These are phyloP conservation scores for Microbotryum scabiosae DNA, from an alignment of 1,284 basidiomycete genomes.

Conservation along the genomic window DNA sequence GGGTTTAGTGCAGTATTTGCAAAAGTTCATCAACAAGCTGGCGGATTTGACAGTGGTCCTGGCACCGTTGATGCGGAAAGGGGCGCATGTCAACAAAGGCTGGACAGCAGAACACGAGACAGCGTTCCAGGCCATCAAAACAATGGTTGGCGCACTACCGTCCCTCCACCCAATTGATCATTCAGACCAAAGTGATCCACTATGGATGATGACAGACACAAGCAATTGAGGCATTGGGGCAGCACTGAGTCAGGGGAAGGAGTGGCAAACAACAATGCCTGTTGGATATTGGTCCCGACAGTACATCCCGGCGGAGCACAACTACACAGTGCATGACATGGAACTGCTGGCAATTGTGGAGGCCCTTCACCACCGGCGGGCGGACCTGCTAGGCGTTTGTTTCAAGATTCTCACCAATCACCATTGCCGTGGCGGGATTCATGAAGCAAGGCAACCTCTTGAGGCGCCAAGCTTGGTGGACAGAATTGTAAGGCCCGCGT, in stretches of 20 bases:
- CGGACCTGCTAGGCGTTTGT: conserved; percentile 33
- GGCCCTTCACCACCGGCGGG: conserved; percentile 13
- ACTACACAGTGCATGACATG: conserved; percentile 21
- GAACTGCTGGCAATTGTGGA: conserved; percentile 21
- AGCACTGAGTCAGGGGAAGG: conserved; percentile 12
- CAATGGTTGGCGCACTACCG: conserved; percentile 33
- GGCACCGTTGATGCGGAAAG: conserved; percentile 35
- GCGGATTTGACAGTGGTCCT: conserved; percentile 40
- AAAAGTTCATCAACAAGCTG: conserved; percentile 40
- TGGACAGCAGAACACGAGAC: conserved; percentile 6
- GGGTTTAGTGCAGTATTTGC: conserved; percentile 42
- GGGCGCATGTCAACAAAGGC: background rate
- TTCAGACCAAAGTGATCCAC: conserved; percentile 15
- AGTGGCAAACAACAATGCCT: conserved; percentile 10
- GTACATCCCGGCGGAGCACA: conserved; percentile 15
- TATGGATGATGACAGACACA: conserved; percentile 16
- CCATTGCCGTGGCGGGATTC: conserved; percentile 36
- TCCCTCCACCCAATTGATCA: conserved; percentile 39
- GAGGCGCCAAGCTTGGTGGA: conserved; percentile 7
- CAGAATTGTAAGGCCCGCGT: too few species aligned
- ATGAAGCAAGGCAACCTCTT: conserved; percentile 44
- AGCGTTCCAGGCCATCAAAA: conserved; percentile 42
- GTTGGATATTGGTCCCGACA: conserved; percentile 19
- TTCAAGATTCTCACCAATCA: too few species aligned
- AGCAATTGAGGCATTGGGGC: conserved; percentile 5